Conservation (phyloP, 1,139 yeast species). For the Yamadazyma atmosphaerica region DNA sequence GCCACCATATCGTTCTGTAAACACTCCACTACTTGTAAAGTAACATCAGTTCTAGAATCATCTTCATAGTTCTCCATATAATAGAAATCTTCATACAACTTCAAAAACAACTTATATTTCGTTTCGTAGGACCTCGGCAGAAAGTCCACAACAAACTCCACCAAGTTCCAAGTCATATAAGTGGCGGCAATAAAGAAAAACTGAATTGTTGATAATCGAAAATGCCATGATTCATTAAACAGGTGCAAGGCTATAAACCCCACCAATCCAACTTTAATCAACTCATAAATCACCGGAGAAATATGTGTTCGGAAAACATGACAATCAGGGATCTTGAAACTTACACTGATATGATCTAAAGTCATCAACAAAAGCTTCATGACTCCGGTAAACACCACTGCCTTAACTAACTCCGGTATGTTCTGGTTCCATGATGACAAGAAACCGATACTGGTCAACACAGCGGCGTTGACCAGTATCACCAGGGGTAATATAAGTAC, state of each 20-base stretch:
- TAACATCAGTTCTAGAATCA: slow-evolving; percentile 11
- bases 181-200: slow-evolving; percentile 9
- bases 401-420: slow-evolving; percentile 10
- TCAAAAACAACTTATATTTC: slow-evolving; percentile 11
- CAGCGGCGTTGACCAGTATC: background rate
- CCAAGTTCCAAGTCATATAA: slow-evolving; percentile 5
- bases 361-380: slow-evolving; percentile 10
- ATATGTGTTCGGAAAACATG: slow-evolving; percentile 11
- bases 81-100: slow-evolving; percentile 13
- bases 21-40: slow-evolving; percentile 9
- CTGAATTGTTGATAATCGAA: slow-evolving; percentile 9
- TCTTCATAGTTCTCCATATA: slow-evolving; percentile 11
- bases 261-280: slow-evolving; percentile 11
- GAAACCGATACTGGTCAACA: background rate
- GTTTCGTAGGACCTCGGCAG: slow-evolving; percentile 12
- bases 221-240: slow-evolving; percentile 7
- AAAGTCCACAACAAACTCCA: slow-evolving; percentile 10
- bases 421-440: slow-evolving; percentile 2
- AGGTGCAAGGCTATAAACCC: slow-evolving; percentile 15
- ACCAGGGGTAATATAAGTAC: slow-evolving; percentile 3
- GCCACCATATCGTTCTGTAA: slow-evolving; percentile 6
- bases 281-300: slow-evolving; percentile 14
- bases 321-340: slow-evolving; percentile 13
- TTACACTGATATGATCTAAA: slow-evolving; percentile 10
- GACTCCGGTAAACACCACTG: slow-evolving; percentile 11